Evolutionary conservation across 1,284 basidiomycete genomes (phyloP).

Genomic region (Inonotus hispidus): DNA sequence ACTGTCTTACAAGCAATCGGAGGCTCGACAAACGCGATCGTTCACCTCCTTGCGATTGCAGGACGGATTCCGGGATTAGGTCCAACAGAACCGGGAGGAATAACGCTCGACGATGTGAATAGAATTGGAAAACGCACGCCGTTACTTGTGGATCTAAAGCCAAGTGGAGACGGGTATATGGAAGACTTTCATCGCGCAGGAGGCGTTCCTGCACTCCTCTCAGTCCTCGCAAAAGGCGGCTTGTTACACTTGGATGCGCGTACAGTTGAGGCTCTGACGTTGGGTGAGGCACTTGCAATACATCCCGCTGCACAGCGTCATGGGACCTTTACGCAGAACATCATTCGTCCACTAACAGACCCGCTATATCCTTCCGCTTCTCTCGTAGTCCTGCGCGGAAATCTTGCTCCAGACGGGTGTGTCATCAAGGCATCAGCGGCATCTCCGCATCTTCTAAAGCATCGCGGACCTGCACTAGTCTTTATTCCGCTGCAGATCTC

Average conservation of each 20-base stretch:
- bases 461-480: conserved; percentile 27
- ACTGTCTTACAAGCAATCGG: conserved; percentile 35
- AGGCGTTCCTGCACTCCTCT: conserved; percentile 31
- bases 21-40: conserved; percentile 38
- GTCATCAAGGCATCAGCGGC: conserved; percentile 31
- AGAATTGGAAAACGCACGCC: conserved; percentile 33
- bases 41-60: conserved; percentile 38
- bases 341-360: conserved; percentile 26
- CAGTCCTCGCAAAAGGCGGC: conserved; percentile 19
- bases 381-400: conserved; percentile 29
- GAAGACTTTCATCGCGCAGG: conserved; percentile 38
- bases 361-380: conserved; percentile 26
- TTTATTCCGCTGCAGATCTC: conserved; percentile 27
- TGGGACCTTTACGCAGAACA: conserved; percentile 22
- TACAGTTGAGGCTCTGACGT: conserved; percentile 31
- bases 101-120: conserved; percentile 37
- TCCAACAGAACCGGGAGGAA: conserved; percentile 12
- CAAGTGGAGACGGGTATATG: conserved; percentile 36
- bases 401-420: conserved; percentile 29
- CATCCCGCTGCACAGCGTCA: conserved; percentile 15
- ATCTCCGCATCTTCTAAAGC: conserved; percentile 21
- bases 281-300: conserved; percentile 28
- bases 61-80: conserved; percentile 31
- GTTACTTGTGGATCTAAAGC: conserved; percentile 37
- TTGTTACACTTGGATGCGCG: conserved; percentile 27